Evolutionary conservation across 75 land plant species (phyloP).

Genomic region (Selaginella tamariscina): DNA sequence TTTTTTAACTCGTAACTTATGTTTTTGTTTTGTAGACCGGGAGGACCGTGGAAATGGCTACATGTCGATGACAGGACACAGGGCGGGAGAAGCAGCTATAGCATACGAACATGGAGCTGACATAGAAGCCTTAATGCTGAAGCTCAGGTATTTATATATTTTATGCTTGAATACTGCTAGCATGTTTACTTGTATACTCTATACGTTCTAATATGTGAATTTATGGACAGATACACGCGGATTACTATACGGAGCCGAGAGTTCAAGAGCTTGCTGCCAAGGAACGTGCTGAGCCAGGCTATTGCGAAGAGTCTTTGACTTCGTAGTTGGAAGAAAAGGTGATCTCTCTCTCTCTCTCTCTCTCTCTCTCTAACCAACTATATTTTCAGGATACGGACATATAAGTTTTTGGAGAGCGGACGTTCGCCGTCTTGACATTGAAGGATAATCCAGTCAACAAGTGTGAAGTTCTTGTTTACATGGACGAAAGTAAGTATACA

Average conservation of each 20-base stretch:
- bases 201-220: too few relatives aligned
- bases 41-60: slow-evolving; percentile 43
- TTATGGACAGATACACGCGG: too few relatives aligned
- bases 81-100: slow-evolving; percentile 84
- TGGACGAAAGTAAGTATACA: slow-evolving; percentile 90
- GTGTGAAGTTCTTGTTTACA: slow-evolving; percentile 86
- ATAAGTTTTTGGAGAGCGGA: slow-evolving; percentile 88
- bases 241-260: slow-evolving; percentile 81
- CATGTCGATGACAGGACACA: slow-evolving; percentile 36
- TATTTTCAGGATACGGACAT: slow-evolving; percentile 54
- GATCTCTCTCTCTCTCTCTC: not conserved
- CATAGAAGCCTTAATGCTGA: slow-evolving; percentile 82
- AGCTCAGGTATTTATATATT: too few relatives aligned
- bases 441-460: slow-evolving; percentile 79
- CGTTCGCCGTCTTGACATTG: slow-evolving; percentile 81
- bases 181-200: too few relatives aligned
- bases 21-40: too few relatives aligned
- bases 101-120: slow-evolving; percentile 88
- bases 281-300: slow-evolving; percentile 86
- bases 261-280: slow-evolving; percentile 86
- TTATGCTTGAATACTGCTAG: too few relatives aligned
- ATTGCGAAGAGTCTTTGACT: slow-evolving; percentile 60
- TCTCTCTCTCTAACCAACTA: too few relatives aligned
- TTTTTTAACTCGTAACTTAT: too few relatives aligned
- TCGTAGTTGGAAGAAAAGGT: slow-evolving; percentile 56